These are phyloP conservation scores for Phytophthora syringae DNA, from an alignment of 352 stramenopile species.

Conservation along the genomic window DNA sequence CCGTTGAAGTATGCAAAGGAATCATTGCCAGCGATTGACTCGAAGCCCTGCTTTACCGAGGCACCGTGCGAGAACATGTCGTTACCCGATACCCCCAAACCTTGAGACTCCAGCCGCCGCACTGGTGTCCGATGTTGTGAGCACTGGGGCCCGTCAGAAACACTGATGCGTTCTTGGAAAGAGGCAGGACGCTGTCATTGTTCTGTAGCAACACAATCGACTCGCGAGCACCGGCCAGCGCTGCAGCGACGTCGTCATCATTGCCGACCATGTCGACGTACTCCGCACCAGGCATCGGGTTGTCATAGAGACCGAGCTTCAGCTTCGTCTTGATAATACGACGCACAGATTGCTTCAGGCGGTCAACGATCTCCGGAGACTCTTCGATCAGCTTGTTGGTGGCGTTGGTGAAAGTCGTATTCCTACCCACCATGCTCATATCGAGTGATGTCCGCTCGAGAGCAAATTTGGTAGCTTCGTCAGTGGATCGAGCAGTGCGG, in stretches of 20 bases:
- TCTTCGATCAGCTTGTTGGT: slow-evolving; percentile 20
- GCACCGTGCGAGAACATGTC: slow-evolving; percentile 20
- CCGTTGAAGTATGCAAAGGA: slow-evolving; percentile 17
- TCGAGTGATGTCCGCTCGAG: slow-evolving; percentile 6
- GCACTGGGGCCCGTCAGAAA: slow-evolving; percentile 11
- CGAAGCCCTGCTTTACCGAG: slow-evolving; percentile 15
- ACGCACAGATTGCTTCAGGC: slow-evolving; percentile 52
- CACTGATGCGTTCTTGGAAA: slow-evolving; percentile 8
- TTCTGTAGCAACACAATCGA: slow-evolving; percentile 17
- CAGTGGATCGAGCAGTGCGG: slow-evolving; percentile 16
- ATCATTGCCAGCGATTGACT: slow-evolving; percentile 7
- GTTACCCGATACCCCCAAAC: slow-evolving; percentile 59
- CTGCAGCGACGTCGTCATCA: slow-evolving; percentile 39
- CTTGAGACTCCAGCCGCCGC: slow-evolving; percentile 72
- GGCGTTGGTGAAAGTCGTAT: slow-evolving; percentile 5
- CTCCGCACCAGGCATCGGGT: slow-evolving; percentile 48
- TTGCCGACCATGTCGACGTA: slow-evolving; percentile 45
- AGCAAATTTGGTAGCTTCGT: slow-evolving; percentile 5
- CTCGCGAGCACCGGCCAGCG: slow-evolving; percentile 50
- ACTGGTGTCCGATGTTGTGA: slow-evolving; percentile 64
- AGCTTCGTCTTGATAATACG: slow-evolving; percentile 72
- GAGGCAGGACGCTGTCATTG: slow-evolving; percentile 9
- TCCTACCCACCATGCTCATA: slow-evolving; percentile 15
- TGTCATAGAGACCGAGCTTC: slow-evolving; percentile 61
- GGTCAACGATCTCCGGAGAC: slow-evolving; percentile 45